Percentiles rank a stretch among this genome's conserved stretches.
Conservation (phyloP, 768 basidiomycete species). For the Hortiboletus campestris region DNA sequence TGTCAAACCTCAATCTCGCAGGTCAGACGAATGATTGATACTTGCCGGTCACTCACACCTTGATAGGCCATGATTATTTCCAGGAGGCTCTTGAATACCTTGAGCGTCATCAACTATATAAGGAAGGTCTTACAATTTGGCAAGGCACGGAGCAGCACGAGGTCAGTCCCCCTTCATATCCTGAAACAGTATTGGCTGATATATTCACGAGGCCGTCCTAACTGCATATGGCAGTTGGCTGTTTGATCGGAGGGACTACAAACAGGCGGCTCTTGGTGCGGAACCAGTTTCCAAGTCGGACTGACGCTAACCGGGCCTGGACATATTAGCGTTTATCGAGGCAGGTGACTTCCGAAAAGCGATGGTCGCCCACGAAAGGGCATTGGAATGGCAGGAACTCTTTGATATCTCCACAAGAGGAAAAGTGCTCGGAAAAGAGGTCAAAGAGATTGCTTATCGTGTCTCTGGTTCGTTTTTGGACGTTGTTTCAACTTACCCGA, state of each 20-base stretch:
- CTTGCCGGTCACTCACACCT: slow-evolving; percentile 3
- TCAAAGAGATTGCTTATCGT: slow-evolving; percentile 67
- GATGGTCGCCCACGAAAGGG: slow-evolving; percentile 84
- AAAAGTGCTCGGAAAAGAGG: slow-evolving; percentile 50
- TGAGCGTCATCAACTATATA: slow-evolving; percentile 74
- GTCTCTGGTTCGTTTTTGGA: slow-evolving; percentile 62
- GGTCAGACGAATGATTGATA: slow-evolving; percentile 41
- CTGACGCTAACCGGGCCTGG: slow-evolving; percentile 5
- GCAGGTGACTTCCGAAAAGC: slow-evolving; percentile 66
- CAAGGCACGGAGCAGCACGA: slow-evolving; percentile 58
- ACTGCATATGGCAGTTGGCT: slow-evolving; percentile 84
- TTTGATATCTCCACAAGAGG: slow-evolving; percentile 73
- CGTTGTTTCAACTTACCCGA: neutral
- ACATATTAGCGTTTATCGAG: slow-evolving; percentile 64
- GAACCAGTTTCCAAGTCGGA: neutral
- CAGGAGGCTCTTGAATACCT: slow-evolving; percentile 79
- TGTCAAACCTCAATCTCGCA: slow-evolving; percentile 70
- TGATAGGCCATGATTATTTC: slow-evolving; percentile 64
- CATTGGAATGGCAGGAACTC: slow-evolving; percentile 86
- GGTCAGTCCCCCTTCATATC: slow-evolving; percentile 38
- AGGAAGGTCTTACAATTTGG: slow-evolving; percentile 74
- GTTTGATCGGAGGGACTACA: slow-evolving; percentile 80
- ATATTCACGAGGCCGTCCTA: slow-evolving; percentile 53
- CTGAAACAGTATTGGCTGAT: slow-evolving; percentile 6
- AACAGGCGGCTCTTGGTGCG: slow-evolving; percentile 79